phyloP scores from a whole-genome alignment of 176 grass and related monocot species.

The Poa annua region DNA sequence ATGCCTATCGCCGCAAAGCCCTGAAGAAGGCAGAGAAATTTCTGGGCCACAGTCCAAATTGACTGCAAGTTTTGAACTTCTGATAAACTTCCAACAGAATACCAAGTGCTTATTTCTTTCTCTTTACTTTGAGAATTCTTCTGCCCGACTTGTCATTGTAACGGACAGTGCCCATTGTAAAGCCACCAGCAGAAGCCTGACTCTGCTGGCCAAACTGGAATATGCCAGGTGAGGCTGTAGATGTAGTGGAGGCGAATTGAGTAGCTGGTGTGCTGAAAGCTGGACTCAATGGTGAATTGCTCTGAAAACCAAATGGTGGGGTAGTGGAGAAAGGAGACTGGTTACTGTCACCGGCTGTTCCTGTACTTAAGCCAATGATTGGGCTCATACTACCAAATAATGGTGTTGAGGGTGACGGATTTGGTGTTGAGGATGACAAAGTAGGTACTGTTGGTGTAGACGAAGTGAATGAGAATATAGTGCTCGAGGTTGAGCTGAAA shows the following conservation, averaged over 20 bases:
- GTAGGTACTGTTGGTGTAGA: conserved; percentile 35
- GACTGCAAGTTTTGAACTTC: neutral
- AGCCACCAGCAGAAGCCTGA: conserved; percentile 47
- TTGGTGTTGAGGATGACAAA: conserved; percentile 29
- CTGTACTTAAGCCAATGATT: conserved; percentile 1
- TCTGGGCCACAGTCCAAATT: neutral
- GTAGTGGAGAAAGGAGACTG: conserved; percentile 9
- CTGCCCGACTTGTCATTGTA: conserved; percentile 43
- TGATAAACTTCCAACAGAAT: neutral
- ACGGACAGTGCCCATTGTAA: conserved; percentile 38
- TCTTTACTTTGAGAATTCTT: conserved; percentile 51
- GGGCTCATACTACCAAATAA: conserved; percentile 19
- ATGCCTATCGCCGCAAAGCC: neutral
- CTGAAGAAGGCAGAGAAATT: conserved; percentile 31
- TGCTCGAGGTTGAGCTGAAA: conserved; percentile 8
- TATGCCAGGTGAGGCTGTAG: conserved; percentile 13
- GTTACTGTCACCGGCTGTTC: conserved; percentile 10
- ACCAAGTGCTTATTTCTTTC: conserved; percentile 42
- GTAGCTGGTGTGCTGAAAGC: conserved; percentile 16
- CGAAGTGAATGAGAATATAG: conserved; percentile 46
- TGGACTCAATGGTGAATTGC: conserved; percentile 36
- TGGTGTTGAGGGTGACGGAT: conserved; percentile 32
- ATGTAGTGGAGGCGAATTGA: conserved; percentile 34
- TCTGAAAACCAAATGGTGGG: conserved; percentile 22
- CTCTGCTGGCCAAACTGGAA: conserved; percentile 50